A percentile compares a stretch with the other conserved stretches of the same genome.
Evolutionary conservation across 2,329 filamentous ascomycete species (phyloP).

Genomic region (Alternaria conjuncta): DNA sequence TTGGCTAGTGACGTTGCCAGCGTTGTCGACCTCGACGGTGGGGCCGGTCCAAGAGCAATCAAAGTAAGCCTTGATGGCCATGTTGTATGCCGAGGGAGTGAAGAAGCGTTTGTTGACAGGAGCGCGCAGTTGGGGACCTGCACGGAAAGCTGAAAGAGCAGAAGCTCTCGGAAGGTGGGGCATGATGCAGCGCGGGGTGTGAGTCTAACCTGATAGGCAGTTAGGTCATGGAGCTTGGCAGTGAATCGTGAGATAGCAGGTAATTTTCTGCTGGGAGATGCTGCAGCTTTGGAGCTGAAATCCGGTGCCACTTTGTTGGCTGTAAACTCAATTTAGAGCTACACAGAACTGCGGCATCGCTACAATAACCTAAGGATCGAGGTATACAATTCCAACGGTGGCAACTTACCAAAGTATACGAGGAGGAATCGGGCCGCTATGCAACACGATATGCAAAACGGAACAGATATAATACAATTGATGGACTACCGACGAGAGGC

Average conservation of each 20-base stretch:
- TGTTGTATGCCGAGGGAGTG: conserved; percentile 72
- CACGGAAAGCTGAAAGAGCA: conserved; percentile 44
- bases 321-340: conserved; percentile 7
- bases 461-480: conserved; percentile 38
- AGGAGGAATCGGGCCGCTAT: conserved; percentile 48
- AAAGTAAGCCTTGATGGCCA: conserved; percentile 79
- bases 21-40: conserved; percentile 66
- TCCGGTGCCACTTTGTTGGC: background rate
- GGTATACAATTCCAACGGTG: conserved; percentile 9
- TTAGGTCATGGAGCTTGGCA: conserved; percentile 23
- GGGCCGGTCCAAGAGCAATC: conserved; percentile 75
- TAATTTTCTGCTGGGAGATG: conserved; percentile 1
- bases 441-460: conserved; percentile 32
- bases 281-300: conserved; percentile 11
- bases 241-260: conserved; percentile 19
- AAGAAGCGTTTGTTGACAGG: conserved; percentile 60
- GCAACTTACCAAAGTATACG: conserved; percentile 11
- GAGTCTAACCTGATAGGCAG: conserved; percentile 22
- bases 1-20: conserved; percentile 56
- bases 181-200: conserved; percentile 32
- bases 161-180: conserved; percentile 41
- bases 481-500: conserved; percentile 8
- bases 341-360: background rate
- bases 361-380: conserved; percentile 12
- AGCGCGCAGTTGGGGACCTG: conserved; percentile 39